These are phyloP conservation scores for Oryza glaberrima DNA, from an alignment of 176 grass and related monocot species.

Conservation along the genomic window DNA sequence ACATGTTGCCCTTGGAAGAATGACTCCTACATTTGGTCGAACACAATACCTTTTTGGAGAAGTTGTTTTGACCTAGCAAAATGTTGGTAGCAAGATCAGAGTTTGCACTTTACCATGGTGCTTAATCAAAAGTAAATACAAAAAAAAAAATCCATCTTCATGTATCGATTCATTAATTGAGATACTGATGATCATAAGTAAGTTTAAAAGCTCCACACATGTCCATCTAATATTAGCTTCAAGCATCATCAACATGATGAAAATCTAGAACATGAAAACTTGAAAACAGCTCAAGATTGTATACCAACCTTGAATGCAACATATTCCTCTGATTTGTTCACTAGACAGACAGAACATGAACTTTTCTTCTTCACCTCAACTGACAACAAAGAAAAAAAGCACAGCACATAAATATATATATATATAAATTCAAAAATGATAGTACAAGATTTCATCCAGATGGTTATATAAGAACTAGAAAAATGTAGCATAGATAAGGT, in stretches of 20 bases:
- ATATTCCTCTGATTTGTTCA: constrained; percentile 73
- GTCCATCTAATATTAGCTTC: neutral
- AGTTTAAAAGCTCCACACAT: neutral
- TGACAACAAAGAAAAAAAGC: constrained; percentile 35
- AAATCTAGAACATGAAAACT: neutral
- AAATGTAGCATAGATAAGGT: constrained; percentile 11
- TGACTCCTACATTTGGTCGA: constrained; percentile 77
- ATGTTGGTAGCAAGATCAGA: constrained; percentile 13
- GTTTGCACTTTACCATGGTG: constrained; percentile 9
- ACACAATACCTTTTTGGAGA: constrained; percentile 86
- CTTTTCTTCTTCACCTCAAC: constrained; percentile 91
- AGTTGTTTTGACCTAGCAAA: constrained; percentile 82
- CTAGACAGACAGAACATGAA: constrained; percentile 65
- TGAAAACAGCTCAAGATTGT: constrained; percentile 26
- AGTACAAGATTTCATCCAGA: constrained; percentile 7
- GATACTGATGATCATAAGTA: neutral
- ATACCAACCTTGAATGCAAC: constrained; percentile 88
- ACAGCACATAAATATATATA: neutral
- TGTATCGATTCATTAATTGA: neutral
- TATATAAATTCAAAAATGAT: neutral
- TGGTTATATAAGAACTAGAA: constrained; percentile 3
- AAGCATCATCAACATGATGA: neutral
- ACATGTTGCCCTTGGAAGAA: constrained; percentile 69
- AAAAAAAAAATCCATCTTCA: neutral
- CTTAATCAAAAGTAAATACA: neutral